A percentile compares a stretch with the other conserved stretches of the same genome.
These are phyloP conservation scores for Rehmannia glutinosa DNA, from an alignment of 257 asterid species.

Conservation along the genomic window DNA sequence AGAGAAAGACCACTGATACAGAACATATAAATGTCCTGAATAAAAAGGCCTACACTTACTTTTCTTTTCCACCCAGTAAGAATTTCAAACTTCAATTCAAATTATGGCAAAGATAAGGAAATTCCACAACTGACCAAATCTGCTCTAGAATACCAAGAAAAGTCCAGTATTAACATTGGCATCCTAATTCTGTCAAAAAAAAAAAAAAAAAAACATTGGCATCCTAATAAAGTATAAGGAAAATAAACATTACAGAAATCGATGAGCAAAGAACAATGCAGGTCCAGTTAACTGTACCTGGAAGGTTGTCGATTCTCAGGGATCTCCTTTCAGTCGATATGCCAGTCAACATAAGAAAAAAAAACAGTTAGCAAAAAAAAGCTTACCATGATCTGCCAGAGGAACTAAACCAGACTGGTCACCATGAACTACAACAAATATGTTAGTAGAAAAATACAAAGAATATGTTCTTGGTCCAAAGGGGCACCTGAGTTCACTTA, in stretches of 20 bases:
- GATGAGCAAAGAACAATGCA: neutral
- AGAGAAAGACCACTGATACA: neutral
- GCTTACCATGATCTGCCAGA: neutral
- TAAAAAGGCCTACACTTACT: neutral
- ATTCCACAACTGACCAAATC: neutral
- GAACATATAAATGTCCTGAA: neutral
- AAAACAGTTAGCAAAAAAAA: neutral
- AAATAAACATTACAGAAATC: neutral
- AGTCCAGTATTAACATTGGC: neutral
- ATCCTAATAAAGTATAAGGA: neutral
- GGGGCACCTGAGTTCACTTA: neutral
- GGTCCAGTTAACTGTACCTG: neutral
- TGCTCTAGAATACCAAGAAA: neutral
- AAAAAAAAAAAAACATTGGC: too few species aligned
- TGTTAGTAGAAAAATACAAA: neutral
- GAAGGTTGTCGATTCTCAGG: neutral
- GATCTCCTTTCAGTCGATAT: slow-evolving; percentile 11
- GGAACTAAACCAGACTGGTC: neutral
- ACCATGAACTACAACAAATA: neutral
- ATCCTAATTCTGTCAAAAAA: too few species aligned
- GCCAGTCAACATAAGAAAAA: neutral
- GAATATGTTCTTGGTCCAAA: neutral
- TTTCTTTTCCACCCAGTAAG: neutral
- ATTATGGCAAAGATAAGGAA: neutral
- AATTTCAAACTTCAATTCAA: neutral